Evolutionary conservation across 78 protist species (phyloP).

Genomic region (Dictyostelium intermedium): DNA sequence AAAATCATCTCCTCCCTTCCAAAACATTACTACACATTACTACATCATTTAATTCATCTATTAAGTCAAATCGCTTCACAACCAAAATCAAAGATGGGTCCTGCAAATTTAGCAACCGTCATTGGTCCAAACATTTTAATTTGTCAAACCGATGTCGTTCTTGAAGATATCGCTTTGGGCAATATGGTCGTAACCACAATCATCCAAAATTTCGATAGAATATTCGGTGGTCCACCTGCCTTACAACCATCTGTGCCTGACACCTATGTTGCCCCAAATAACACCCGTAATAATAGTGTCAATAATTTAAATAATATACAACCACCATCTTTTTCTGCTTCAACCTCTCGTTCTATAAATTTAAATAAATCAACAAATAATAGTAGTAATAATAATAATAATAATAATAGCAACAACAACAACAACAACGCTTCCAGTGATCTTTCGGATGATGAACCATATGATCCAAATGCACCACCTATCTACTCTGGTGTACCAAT

Average conservation of each 20-base stretch:
- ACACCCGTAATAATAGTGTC: not conserved
- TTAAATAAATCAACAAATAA: conserved; percentile 1
- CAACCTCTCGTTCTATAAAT: not conserved
- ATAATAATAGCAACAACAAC: too few species aligned
- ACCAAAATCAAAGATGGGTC: conserved; percentile 67
- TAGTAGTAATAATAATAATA: not conserved
- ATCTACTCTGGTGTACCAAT: conserved; percentile 54
- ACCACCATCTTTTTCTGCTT: not conserved
- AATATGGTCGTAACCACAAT: conserved; percentile 70
- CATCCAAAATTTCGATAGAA: conserved; percentile 70
- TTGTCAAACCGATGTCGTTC: conserved; percentile 56
- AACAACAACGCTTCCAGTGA: not conserved
- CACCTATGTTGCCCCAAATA: not conserved
- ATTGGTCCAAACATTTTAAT: conserved; percentile 78
- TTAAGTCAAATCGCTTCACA: conserved; percentile 11
- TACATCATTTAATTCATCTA: conserved; percentile 57
- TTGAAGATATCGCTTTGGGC: conserved; percentile 72
- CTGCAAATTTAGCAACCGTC: conserved; percentile 70
- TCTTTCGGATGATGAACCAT: not conserved
- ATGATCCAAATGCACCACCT: conserved; percentile 36
- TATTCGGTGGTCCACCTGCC: conserved; percentile 58
- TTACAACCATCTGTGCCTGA: not conserved
- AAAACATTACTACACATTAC: conserved; percentile 38
- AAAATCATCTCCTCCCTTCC: conserved; percentile 33
- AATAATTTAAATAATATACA: not conserved